Conservation (phyloP, 164 flowering plant species). For the Saururus chinensis region DNA sequence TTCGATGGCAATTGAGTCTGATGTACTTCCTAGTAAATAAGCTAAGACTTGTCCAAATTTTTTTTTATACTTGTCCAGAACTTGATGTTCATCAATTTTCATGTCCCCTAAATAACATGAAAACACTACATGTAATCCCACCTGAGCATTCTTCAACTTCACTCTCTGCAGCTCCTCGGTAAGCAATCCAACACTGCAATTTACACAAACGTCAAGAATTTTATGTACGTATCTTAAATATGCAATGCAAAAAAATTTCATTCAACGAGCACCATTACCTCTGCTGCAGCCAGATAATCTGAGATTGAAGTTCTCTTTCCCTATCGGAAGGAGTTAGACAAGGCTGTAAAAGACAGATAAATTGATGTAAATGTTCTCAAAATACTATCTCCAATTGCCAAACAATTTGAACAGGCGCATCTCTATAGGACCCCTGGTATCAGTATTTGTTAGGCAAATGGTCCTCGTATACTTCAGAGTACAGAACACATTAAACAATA, state of each 20-base stretch:
- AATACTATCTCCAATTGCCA: neutral
- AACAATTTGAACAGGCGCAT: neutral
- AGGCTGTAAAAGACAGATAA: conserved; percentile 21
- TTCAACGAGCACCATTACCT: conserved; percentile 23
- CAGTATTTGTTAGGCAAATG: too few species aligned
- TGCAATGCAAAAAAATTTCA: too few species aligned
- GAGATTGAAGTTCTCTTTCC: conserved; percentile 40
- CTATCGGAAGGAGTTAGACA: conserved; percentile 17
- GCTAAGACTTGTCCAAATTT: too few species aligned
- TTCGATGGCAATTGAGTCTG: neutral
- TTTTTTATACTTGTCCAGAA: too few species aligned
- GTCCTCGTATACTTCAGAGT: too few species aligned
- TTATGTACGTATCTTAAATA: neutral
- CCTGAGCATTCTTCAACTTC: conserved; percentile 33
- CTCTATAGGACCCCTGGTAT: too few species aligned
- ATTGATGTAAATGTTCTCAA: neutral
- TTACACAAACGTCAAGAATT: conserved; percentile 1
- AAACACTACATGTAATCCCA: neutral
- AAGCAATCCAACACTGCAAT: conserved; percentile 23
- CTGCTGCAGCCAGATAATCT: conserved; percentile 39
- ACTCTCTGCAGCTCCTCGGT: conserved; percentile 30
- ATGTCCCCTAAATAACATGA: neutral
- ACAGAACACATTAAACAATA: too few species aligned
- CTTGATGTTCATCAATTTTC: neutral
- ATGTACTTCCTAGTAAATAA: neutral